These are phyloP conservation scores for Bombardia bombarda DNA, from an alignment of 495 filamentous ascomycete genomes.

Conservation along the genomic window DNA sequence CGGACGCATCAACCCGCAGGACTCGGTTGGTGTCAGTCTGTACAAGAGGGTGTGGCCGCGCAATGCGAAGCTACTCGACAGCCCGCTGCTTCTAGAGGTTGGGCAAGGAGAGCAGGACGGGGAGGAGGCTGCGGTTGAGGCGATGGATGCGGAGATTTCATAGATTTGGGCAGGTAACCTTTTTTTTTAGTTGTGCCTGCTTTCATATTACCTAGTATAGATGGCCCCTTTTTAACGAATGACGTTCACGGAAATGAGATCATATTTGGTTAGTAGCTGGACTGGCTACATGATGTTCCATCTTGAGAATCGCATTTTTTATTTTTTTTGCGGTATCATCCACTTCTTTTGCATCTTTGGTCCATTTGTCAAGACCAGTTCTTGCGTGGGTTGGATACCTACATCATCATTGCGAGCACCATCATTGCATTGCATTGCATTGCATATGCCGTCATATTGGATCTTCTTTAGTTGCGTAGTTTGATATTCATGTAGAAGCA, in stretches of 20 bases:
- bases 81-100: constrained; percentile 21
- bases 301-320: background rate
- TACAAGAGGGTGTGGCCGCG: constrained; percentile 92
- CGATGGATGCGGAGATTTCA: constrained; percentile 33
- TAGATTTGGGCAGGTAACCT: too few relatives aligned
- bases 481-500: too few relatives aligned
- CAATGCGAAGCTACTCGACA: constrained; percentile 46
- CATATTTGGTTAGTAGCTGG: too few relatives aligned
- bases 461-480: too few relatives aligned
- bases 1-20: constrained; percentile 87
- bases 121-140: constrained; percentile 14
- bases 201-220: background rate
- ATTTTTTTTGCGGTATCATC: background rate
- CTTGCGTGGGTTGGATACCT: too few relatives aligned
- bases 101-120: constrained; percentile 2
- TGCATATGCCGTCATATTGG: too few relatives aligned
- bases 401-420: too few relatives aligned
- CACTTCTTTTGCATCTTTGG: too few relatives aligned
- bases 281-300: too few relatives aligned
- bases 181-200: background rate
- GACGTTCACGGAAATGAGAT: too few relatives aligned
- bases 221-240: background rate
- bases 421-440: too few relatives aligned
- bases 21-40: constrained; percentile 83
- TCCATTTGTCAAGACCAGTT: too few relatives aligned